Evolutionary conservation across 805 yeast genomes (phyloP), one percentile per base, ranked within the genome.

Genomic region (Starmerella scarabaei): DNA sequence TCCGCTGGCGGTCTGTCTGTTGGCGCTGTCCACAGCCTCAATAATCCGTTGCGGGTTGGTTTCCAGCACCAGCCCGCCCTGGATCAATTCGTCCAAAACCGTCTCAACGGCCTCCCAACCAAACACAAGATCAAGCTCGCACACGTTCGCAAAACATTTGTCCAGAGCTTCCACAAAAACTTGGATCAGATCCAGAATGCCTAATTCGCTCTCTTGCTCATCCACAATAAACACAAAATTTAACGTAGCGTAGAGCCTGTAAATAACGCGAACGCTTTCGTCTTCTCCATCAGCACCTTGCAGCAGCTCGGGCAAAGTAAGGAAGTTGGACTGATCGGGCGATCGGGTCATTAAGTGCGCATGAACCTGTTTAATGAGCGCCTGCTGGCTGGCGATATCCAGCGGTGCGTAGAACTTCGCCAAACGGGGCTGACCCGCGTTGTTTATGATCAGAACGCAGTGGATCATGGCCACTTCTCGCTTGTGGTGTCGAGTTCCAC

Each of bases 21-120:
- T 61, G 12, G 62, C 62, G 26, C 59, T 60, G 40, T 64, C 66
- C 3, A 63, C 66, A 0, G 68, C 72, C 2, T 73, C 75, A 5
- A 91, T 95, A 27, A 91, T 85, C 44, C 79, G 73, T 20, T 64
- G 55, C 17, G 85, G 83, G 50, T 78, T 83, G 2, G 97, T 86
- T 57, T 91, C 98, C 28, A 91, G 81, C 7, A 91, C 98, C 93
- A 91, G 79, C 0, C 98, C 98, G 20, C 97, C 98, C 57, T 91
- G 97, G 1, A 91, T 78, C 26, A 91, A 80, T 53, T 91, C 97
- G 53, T 55, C 62, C 36, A 86, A 60, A 2, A 88, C 95, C 2
- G 93, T 79, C 57, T 88, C 93, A 24, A 88, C 64, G 4, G 85
- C 93, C 61, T 91, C 96, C 97, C 98, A 91, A 15, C 96, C 96